Conservation (phyloP, 75 land plant species). For the Chamaecyparis obtusa region DNA sequence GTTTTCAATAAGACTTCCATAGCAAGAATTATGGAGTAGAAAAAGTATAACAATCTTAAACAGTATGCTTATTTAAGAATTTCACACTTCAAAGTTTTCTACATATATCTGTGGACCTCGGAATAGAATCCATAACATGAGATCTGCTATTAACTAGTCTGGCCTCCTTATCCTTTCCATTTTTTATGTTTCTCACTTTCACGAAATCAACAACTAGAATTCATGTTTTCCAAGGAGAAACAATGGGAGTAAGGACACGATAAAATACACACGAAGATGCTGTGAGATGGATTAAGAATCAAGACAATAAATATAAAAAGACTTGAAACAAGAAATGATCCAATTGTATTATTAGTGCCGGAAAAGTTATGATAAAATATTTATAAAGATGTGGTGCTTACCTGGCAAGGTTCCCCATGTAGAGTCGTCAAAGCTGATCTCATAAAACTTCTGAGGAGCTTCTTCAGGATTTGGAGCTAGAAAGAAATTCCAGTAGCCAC, state of each 20-base stretch:
- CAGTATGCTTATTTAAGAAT: too few relatives aligned
- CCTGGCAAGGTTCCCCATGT: conserved; percentile 81
- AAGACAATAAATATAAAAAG: not conserved
- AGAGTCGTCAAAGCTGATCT: conserved; percentile 62
- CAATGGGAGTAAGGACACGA: not conserved
- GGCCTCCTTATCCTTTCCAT: not conserved
- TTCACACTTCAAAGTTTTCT: too few relatives aligned
- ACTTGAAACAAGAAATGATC: not conserved
- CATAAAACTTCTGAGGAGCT: conserved; percentile 60
- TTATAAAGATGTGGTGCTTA: conserved; percentile 15
- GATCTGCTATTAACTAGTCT: not conserved
- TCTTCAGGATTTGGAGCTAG: conserved; percentile 58
- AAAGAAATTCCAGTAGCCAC: conserved; percentile 88
- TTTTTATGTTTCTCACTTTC: not conserved
- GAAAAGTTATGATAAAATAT: not conserved
- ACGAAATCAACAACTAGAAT: not conserved
- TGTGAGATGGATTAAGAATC: not conserved
- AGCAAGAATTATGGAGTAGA: not conserved
- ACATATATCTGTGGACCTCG: not conserved
- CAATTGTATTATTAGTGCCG: not conserved
- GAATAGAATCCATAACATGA: not conserved
- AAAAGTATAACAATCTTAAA: not conserved
- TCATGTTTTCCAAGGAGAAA: not conserved
- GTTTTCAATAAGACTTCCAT: not conserved
- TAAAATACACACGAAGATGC: not conserved